These are phyloP conservation scores for Hypoxylon cercidicola DNA, from an alignment of 495 filamentous ascomycete species.

Conservation along the genomic window DNA sequence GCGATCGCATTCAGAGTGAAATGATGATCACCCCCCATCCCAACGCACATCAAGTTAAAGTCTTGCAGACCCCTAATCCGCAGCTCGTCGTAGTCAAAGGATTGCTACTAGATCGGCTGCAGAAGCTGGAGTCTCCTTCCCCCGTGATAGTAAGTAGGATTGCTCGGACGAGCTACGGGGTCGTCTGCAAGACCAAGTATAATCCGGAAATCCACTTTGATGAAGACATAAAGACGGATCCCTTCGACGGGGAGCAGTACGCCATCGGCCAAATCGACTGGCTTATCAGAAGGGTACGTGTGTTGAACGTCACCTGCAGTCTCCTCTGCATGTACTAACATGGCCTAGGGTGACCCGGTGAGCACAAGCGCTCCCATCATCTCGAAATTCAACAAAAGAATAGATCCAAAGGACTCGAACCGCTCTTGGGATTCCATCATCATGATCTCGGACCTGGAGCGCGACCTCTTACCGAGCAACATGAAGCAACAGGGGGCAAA, in stretches of 20 bases:
- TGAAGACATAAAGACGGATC: slow-evolving; percentile 54
- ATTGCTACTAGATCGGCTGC: slow-evolving; percentile 63
- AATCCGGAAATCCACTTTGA: slow-evolving; percentile 56
- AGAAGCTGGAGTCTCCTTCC: slow-evolving; percentile 54
- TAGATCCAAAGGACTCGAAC: slow-evolving; percentile 52
- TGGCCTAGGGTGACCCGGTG: slow-evolving; percentile 49
- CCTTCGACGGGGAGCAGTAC: slow-evolving; percentile 57
- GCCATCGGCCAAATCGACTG: slow-evolving; percentile 66
- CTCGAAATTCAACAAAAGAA: slow-evolving; percentile 58
- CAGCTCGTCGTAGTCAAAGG: slow-evolving; percentile 69
- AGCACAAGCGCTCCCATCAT: slow-evolving; percentile 51
- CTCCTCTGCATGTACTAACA: slow-evolving; percentile 6
- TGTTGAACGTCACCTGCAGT: neutral
- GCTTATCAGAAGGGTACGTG: slow-evolving; percentile 61
- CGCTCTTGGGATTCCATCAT: slow-evolving; percentile 58
- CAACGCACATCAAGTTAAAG: slow-evolving; percentile 54
- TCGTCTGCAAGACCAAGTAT: slow-evolving; percentile 60
- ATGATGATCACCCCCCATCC: slow-evolving; percentile 50
- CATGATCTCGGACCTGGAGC: slow-evolving; percentile 59
- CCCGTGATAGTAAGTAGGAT: slow-evolving; percentile 59
- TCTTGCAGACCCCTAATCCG: slow-evolving; percentile 64
- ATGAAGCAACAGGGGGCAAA: slow-evolving; percentile 54
- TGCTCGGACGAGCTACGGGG: slow-evolving; percentile 67
- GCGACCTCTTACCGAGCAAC: slow-evolving; percentile 53
- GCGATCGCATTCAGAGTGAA: slow-evolving; percentile 53